Conservation (phyloP, 768 basidiomycete species). For the Lentinula aciculospora region DNA sequence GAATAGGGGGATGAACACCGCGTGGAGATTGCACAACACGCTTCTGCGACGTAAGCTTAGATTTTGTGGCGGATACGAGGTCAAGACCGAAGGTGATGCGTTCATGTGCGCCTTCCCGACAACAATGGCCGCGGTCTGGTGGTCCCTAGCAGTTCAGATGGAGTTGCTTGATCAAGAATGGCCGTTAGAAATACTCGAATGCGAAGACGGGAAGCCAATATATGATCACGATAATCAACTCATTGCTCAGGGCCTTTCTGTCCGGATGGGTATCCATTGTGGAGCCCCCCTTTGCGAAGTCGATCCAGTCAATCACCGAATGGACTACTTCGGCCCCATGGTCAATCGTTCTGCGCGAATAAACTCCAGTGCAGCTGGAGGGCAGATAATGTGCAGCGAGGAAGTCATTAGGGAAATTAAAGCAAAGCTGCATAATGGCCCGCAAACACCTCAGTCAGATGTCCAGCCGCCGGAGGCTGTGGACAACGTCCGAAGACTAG, state of each 20-base stretch:
- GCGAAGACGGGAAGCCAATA: slow-evolving; percentile 83
- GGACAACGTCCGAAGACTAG: slow-evolving; percentile 70
- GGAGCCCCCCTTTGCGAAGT: slow-evolving; percentile 85
- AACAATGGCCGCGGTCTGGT: slow-evolving; percentile 80
- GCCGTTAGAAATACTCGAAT: slow-evolving; percentile 92
- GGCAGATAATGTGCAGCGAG: slow-evolving; percentile 88
- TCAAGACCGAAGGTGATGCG: slow-evolving; percentile 98
- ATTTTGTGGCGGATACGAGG: slow-evolving; percentile 93
- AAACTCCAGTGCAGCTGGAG: slow-evolving; percentile 76
- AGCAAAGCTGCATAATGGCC: slow-evolving; percentile 52
- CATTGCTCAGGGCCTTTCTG: slow-evolving; percentile 83
- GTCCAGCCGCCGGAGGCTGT: slow-evolving; percentile 55
- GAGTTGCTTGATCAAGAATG: slow-evolving; percentile 78
- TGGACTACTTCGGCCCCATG: slow-evolving; percentile 98
- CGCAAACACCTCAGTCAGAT: slow-evolving; percentile 57
- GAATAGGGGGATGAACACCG: slow-evolving; percentile 91
- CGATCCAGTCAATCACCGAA: slow-evolving; percentile 86
- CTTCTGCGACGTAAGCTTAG: slow-evolving; percentile 82
- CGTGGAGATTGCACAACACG: slow-evolving; percentile 86
- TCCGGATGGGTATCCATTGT: slow-evolving; percentile 97
- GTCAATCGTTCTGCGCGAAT: slow-evolving; percentile 92
- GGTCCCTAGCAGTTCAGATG: slow-evolving; percentile 83
- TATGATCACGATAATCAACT: slow-evolving; percentile 59
- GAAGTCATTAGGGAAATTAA: slow-evolving; percentile 83
- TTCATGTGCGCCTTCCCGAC: slow-evolving; percentile 99